Base-by-base conservation (phyloP, 345 rosid species). In the Pugionium cornutum region DNA sequence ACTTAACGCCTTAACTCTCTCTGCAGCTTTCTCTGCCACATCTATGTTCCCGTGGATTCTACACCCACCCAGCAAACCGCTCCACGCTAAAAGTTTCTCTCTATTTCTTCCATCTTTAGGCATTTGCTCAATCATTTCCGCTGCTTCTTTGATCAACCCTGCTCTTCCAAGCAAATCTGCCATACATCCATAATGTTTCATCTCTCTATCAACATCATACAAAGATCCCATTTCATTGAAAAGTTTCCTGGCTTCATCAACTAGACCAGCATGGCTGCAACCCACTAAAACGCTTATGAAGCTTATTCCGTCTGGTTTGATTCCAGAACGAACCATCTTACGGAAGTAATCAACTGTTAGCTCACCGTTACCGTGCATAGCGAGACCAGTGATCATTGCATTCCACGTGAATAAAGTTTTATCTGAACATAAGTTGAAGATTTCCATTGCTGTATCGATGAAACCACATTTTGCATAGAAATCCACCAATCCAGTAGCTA, bases 141-240 rank as follows among this genome's bases (percentile, higher is more conserved):
- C 66, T 2, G 86, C 83, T 81, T 87, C 88, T 54, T 70, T 48
- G 9, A 89, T 82, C 79, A 89, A 61, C 33, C 89, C 89, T 5
- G 89, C 86, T 64, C 94, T 70, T 2, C 83, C 85, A n/a, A 83
- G 84, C 83, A 87, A 76, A 78, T 87, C 91, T 39, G 84, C 82
- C 95, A 87, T 80, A 53, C 89, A 89, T 3, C 94, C 89, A 3
- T 81, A 89, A 71, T 87, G 96, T 76, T 80, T 89, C 46, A 73
- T 73, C 76, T 85, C 91, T 45, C 81, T 75, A 18, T 54, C 40
- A 29, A 83, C 83, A 26, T 74, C 75, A 43, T 79, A 75, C 36
- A 59, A 9, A 6, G 79, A 56, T 53, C 80, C 75, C 96, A 87
- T 89, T 54, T 83, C 66, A 7, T 81, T 3, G 32, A 87, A 89